Evolutionary conservation across 495 filamentous ascomycete genomes (phyloP).

Genomic region (Penicilliopsis zonata): DNA sequence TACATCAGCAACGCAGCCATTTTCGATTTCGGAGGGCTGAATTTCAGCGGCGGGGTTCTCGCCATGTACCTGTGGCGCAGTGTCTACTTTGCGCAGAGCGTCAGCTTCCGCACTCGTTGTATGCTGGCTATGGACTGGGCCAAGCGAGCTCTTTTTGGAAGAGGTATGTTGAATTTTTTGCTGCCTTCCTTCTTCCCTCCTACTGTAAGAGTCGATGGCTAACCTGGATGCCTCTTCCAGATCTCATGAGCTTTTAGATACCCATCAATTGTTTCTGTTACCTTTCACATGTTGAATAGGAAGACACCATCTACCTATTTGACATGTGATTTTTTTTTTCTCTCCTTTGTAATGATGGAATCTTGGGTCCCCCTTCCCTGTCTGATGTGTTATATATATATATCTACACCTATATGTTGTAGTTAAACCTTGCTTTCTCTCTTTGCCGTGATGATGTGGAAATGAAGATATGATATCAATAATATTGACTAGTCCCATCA

Average conservation of each 20-base stretch:
- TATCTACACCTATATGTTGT: too few relatives aligned
- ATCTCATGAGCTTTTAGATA: conserved; percentile 55
- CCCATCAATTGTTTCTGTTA: too few relatives aligned
- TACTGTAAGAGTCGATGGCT: conserved; percentile 1
- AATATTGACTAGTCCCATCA: too few relatives aligned
- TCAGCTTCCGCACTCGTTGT: conserved; percentile 79
- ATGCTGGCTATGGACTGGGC: conserved; percentile 97
- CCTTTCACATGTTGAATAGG: too few relatives aligned
- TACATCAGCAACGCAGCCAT: conserved; percentile 96
- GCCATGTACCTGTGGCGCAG: conserved; percentile 95
- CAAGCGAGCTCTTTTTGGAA: conserved; percentile 88
- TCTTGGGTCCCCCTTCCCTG: too few relatives aligned
- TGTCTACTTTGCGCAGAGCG: conserved; percentile 96
- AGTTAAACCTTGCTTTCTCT: too few relatives aligned
- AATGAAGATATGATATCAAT: too few relatives aligned
- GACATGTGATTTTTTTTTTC: too few relatives aligned
- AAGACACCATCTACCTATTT: too few relatives aligned
- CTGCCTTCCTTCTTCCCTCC: conserved; percentile 4
- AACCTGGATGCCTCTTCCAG: conserved; percentile 18
- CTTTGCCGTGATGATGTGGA: too few relatives aligned
- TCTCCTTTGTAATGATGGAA: too few relatives aligned
- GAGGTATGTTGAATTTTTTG: conserved; percentile 53
- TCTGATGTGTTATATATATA: too few relatives aligned
- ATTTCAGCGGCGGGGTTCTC: conserved; percentile 71
- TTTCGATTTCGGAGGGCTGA: conserved; percentile 76